Base-by-base conservation (phyloP, 2,329 filamentous ascomycete genomes). In the Dactylellina drechsleri region DNA sequence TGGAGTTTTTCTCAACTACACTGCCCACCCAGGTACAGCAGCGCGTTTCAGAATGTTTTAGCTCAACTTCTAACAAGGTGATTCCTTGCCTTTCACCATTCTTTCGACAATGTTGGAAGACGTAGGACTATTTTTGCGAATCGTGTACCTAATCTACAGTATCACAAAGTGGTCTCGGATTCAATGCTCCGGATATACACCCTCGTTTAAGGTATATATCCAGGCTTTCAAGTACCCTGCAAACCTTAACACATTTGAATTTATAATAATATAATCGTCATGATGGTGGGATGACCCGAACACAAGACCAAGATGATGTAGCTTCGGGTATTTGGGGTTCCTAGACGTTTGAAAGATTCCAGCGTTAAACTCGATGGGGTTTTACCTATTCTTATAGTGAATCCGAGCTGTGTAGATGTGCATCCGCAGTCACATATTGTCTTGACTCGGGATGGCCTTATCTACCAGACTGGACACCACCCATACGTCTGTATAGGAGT, bases 151-250 rank as follows among this genome's bases (percentile, higher is more conserved):
- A 18, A 57, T 73, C 56, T 56, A 49, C 68, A 66, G 45, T 52
- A 67, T 61, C 57, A 59, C 50, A 67, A 66, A 53, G 36, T 43
- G 16, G 23, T 53, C 53, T 59, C 45, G 31, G 50, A 52, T 41
- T 64, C 43, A 75, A 74, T 75, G 58, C 71, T 62, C 59, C 71
- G 71, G 64, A 54, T 75, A 59, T 64, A 65, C 50, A 40, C 12
- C 15, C 71, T 67, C 49, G 40, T 59, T 75, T 45, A 18, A 43
- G 52, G 13, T 58, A 23, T 58, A 23, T 16, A n/a, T 28, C 41
- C 41, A 62, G 43, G 26, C 60, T 49, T 43, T 57, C 15, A 26
- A 40, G 12, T 26, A 40, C 16, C 41, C 47, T 52, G 18, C 40
- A 50, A 36, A 28, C 36, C 40, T 73, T 61, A 61, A 49, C 18